Base-by-base conservation (phyloP, 2,329 filamentous ascomycete genomes). In the Amauroascus niger region DNA sequence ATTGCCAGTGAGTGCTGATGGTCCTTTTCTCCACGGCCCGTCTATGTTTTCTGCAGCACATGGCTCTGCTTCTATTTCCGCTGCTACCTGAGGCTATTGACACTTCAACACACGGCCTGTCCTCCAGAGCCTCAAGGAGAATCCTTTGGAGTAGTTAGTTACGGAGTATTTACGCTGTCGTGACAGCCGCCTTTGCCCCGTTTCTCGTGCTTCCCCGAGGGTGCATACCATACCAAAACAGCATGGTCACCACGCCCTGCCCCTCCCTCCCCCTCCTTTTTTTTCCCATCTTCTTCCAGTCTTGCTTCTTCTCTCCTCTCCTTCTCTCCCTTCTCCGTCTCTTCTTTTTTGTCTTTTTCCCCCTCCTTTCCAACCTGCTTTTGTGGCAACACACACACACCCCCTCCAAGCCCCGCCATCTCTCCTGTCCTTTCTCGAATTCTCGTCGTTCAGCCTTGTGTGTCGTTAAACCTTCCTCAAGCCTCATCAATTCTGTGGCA, bases 1-100 rank as follows among this genome's bases (percentile, higher is more conserved):
- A 30, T 37, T 49, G 37, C 52, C 46, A 45, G 52, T 43, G 45
- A 49, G 35, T 51, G 49, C 9, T 32, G 26, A 20, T 16, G 13
- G 26, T 26, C 37, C 20, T 40, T 9, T 30, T 13, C 35, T 14
- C n/a, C 24, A 41, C 48, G 35, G n/a, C 22, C n/a, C 16, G 22
- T 30, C 33, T 20, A n/a, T 26, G 30, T 43, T 8, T 13, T 45
- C 44, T 40, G n/a, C n/a, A n/a, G n/a, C n/a, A n/a, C n/a, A n/a
- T n/a, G n/a, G n/a, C n/a, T n/a, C n/a, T n/a, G n/a, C n/a, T n/a
- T n/a, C n/a, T n/a, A n/a, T n/a, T n/a, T n/a, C n/a, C n/a, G n/a
- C n/a, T n/a, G n/a, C n/a, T n/a, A n/a, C n/a, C n/a, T n/a, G n/a
- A n/a, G n/a, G n/a, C n/a, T n/a, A n/a, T n/a, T n/a, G n/a, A n/a